Conservation (phyloP, 306 rosid species). For the Vigna unguiculata region DNA sequence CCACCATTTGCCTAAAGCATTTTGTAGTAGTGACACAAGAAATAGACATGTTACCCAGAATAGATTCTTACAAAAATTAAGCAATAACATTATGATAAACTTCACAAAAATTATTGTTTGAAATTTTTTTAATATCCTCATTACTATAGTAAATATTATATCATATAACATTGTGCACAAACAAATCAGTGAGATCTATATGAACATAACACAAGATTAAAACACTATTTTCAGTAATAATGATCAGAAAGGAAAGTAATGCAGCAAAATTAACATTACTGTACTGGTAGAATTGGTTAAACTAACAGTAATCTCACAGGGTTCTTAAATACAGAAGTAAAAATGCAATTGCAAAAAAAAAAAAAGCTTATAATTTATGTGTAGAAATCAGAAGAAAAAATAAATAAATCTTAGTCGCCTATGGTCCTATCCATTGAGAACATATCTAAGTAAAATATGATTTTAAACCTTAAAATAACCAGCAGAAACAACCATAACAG, state of each 20-base stretch:
- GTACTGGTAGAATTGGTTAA: slow-evolving; percentile 4
- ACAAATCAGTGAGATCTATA: slow-evolving; percentile 25
- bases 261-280: slow-evolving; percentile 27
- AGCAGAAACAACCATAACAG: slow-evolving; percentile 3
- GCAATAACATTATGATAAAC: slow-evolving; percentile 31
- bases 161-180: background rate
- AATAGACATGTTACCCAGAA: slow-evolving; percentile 30
- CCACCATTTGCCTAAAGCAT: slow-evolving; percentile 80
- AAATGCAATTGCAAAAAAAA: slow-evolving; percentile 6
- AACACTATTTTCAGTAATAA: slow-evolving; percentile 30
- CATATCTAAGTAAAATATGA: background rate
- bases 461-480: slow-evolving; percentile 32
- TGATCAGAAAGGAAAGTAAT: slow-evolving; percentile 13
- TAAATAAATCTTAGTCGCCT: background rate
- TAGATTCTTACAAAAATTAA: slow-evolving; percentile 22
- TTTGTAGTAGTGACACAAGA: slow-evolving; percentile 15
- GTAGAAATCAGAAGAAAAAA: slow-evolving; percentile 13
- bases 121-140: slow-evolving; percentile 2
- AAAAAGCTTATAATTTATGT: background rate
- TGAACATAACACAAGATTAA: background rate
- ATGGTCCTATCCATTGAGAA: slow-evolving; percentile 25
- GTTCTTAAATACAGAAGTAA: slow-evolving; percentile 28
- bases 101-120: background rate
- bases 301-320: slow-evolving; percentile 18
- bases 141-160: background rate